Base-by-base conservation (phyloP, 2,329 filamentous ascomycete genomes). In the Colletotrichum sp. region DNA sequence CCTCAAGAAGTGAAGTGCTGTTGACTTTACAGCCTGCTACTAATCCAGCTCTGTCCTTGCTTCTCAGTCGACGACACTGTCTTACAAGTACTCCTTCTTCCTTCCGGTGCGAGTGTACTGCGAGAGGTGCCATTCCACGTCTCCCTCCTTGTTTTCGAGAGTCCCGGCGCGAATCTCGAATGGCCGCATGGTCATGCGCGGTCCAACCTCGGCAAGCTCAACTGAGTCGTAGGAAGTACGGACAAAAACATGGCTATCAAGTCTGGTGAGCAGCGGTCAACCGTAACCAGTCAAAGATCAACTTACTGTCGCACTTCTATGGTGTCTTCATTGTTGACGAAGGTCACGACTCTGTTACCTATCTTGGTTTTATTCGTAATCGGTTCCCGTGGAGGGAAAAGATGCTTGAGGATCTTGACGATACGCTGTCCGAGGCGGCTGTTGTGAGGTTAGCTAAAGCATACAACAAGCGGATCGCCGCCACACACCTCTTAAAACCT, bases 41-140 rank as follows among this genome's bases (percentile, higher is more conserved):
- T 48, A 1, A 48, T 48, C 43, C 43, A 52, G n/a, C 43, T 52
- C 43, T 52, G n/a, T 18, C 62, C 8, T 14, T 5, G 24, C 6
- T 14, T 52, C 26, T 30, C 36, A 6, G 24, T 43, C 65, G 5
- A n/a, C 12, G 7, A 30, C 28, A 5, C 38, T 21, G n/a, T 21
- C 73, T 92, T 86, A 98, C 70, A 98, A 89, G 82, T 98, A 98
- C 82, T 98, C 95, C 92, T 98, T 98, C 91, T 98, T 98, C 86
- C 93, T 92, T 80, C 94, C 93, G 16, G 96, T 98, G 79, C 97
- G 90, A 10, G 96, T 99, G 84, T 98, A 99, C 82, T 98, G 96
- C 76, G 95, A 97, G 77, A 99, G 89, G 77, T 97, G 94, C 97
- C 97, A 99, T 86, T 99, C 97, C 6, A 97, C 92, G 85, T 99